These are phyloP conservation scores for Brassica carinata DNA, from an alignment of 345 rosid genomes.

Conservation along the genomic window DNA sequence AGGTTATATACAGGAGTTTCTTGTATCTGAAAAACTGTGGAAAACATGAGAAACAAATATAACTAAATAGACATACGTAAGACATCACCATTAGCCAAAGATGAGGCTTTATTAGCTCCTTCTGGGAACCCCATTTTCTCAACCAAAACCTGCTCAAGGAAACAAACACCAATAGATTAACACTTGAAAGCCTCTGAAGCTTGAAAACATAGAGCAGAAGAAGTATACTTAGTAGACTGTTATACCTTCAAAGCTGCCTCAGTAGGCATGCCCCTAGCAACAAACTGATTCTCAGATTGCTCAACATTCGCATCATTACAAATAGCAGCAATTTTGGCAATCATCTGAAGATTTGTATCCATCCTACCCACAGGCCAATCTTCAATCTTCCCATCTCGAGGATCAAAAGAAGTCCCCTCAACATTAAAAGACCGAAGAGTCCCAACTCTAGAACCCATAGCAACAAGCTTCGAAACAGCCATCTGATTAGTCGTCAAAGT, in stretches of 20 bases:
- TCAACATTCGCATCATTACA: constrained; percentile 86
- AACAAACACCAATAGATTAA: not conserved
- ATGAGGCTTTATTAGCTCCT: constrained; percentile 43
- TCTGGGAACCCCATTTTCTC: constrained; percentile 95
- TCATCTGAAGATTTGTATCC: constrained; percentile 90
- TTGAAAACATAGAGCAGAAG: not conserved
- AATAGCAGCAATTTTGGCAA: constrained; percentile 84
- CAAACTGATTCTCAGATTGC: constrained; percentile 64
- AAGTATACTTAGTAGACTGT: constrained; percentile 3
- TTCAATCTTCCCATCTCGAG: constrained; percentile 77
- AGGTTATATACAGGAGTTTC: not conserved
- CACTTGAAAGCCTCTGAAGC: not conserved
- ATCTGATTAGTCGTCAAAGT: constrained; percentile 93
- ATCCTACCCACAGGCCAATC: constrained; percentile 69
- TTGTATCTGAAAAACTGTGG: not conserved
- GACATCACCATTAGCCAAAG: constrained; percentile 46
- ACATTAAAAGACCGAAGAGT: constrained; percentile 61
- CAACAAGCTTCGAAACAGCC: constrained; percentile 82
- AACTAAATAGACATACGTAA: constrained; percentile 51
- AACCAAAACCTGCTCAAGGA: constrained; percentile 68
- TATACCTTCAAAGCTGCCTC: constrained; percentile 98
- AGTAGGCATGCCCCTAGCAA: constrained; percentile 81
- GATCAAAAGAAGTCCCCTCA: constrained; percentile 46
- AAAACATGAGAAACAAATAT: not conserved
- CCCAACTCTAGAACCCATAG: constrained; percentile 73